Evolutionary conservation across 148 eudicot species (phyloP).

Genomic region (Diospyros lotus): DNA sequence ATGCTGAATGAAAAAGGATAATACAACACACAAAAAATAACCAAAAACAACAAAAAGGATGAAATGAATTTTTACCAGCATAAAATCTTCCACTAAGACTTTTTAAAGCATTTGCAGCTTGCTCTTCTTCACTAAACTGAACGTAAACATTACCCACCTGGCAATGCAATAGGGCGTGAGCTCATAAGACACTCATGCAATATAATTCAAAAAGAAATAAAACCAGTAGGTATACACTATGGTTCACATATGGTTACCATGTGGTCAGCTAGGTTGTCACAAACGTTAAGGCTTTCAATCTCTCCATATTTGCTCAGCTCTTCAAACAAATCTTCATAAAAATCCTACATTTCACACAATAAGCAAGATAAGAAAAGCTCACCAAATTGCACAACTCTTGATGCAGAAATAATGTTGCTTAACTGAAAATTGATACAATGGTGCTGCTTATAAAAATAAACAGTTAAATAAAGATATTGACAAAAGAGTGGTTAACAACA

Average conservation of each 20-base stretch:
- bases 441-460: no score
- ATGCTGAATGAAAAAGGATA: neutral
- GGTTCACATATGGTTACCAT: slow-evolving; percentile 44
- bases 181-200: neutral
- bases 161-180: neutral
- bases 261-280: slow-evolving; percentile 95
- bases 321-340: slow-evolving; percentile 89
- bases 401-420: neutral
- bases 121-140: slow-evolving; percentile 86
- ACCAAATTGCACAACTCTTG: neutral
- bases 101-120: slow-evolving; percentile 69
- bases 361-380: neutral
- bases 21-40: neutral
- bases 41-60: neutral
- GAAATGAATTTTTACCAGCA: slow-evolving; percentile 43
- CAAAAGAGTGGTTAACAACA: no score
- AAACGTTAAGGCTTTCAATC: slow-evolving; percentile 78
- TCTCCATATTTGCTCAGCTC: slow-evolving; percentile 90
- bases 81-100: slow-evolving; percentile 79
- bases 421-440: neutral
- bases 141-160: slow-evolving; percentile 98
- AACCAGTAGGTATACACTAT: neutral
- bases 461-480: no score
- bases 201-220: neutral
- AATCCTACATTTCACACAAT: slow-evolving; percentile 44